phyloP scores from a whole-genome alignment of 805 yeast genomes.

The Wickerhamomyces mucosus region DNA sequence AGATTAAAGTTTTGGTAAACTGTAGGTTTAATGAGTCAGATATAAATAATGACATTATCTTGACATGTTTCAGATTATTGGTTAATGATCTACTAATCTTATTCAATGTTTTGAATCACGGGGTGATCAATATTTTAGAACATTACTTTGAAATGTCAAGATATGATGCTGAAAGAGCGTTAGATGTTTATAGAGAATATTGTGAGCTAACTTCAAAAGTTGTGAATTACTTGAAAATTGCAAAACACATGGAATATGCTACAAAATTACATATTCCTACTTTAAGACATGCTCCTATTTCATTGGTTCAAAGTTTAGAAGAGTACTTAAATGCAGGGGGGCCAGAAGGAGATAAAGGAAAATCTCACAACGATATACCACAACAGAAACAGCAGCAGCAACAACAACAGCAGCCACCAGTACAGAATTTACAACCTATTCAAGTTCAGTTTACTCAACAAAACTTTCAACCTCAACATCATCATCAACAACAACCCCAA shows the following conservation, averaged over 20 bases:
- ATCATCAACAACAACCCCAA: conserved; percentile 5
- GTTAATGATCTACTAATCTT: conserved; percentile 84
- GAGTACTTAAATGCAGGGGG: conserved; percentile 84
- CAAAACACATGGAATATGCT: conserved; percentile 78
- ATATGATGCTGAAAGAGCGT: conserved; percentile 77
- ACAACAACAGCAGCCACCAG: conserved; percentile 8
- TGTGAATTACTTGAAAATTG: conserved; percentile 78
- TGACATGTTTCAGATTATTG: conserved; percentile 78
- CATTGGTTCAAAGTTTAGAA: conserved; percentile 75
- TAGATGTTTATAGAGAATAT: conserved; percentile 75
- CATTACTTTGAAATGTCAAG: conserved; percentile 91
- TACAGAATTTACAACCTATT: conserved; percentile 2
- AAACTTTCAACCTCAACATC: conserved; percentile 10
- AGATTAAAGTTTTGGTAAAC: conserved; percentile 63
- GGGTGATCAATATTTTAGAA: conserved; percentile 87
- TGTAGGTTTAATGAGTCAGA: conserved; percentile 75
- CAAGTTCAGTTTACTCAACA: conserved; percentile 11
- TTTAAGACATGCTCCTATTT: conserved; percentile 94
- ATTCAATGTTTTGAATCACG: conserved; percentile 89
- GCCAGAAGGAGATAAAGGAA: conserved; percentile 39
- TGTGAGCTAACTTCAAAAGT: conserved; percentile 82
- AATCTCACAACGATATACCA: background rate
- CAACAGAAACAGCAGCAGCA: conserved; percentile 10
- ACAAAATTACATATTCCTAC: conserved; percentile 92
- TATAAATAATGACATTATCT: conserved; percentile 71